Percentiles rank a stretch among this genome's conserved stretches.
phyloP scores from a whole-genome alignment of 2,329 filamentous ascomycete species.

The Paradendryphiella salina region DNA sequence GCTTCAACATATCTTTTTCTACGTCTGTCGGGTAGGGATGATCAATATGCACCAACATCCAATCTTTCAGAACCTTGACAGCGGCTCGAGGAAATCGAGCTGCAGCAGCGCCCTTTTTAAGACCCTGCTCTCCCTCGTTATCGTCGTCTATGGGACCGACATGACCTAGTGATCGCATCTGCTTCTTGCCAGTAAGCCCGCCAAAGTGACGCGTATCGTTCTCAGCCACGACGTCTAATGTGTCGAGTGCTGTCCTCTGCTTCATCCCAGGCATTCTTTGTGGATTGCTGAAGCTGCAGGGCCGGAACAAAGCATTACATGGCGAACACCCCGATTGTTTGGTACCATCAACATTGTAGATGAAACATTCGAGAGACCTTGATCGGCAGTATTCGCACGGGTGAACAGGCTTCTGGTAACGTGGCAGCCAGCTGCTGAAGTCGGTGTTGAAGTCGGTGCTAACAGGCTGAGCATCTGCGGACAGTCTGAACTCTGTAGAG shows the following conservation, averaged over 20 bases:
- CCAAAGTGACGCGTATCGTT: constrained; percentile 41
- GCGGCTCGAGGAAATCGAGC: constrained; percentile 74
- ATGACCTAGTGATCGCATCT: constrained; percentile 43
- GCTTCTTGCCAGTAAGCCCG: constrained; percentile 46
- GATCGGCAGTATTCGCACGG: constrained; percentile 55
- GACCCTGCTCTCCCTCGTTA: constrained; percentile 27
- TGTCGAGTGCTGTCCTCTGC: constrained; percentile 50
- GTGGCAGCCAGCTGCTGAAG: constrained; percentile 53
- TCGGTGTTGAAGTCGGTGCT: constrained; percentile 45
- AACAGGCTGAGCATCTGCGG: constrained; percentile 10
- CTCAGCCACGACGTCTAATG: constrained; percentile 53
- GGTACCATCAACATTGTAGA: constrained; percentile 45
- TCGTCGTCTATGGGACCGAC: constrained; percentile 44
- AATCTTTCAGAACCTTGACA: constrained; percentile 78
- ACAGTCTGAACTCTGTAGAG: constrained; percentile 9
- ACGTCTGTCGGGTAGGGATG: constrained; percentile 89
- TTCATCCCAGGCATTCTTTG: constrained; percentile 35
- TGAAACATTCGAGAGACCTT: constrained; percentile 53
- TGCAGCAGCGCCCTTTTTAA: constrained; percentile 43
- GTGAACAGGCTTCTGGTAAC: constrained; percentile 51
- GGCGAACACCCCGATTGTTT: constrained; percentile 51
- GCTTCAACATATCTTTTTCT: constrained; percentile 78
- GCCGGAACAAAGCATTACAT: constrained; percentile 54
- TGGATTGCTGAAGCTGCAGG: constrained; percentile 53
- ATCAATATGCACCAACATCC: constrained; percentile 76